phyloP scores from a whole-genome alignment of 306 rosid species.

The Trichosanthes truncata region DNA sequence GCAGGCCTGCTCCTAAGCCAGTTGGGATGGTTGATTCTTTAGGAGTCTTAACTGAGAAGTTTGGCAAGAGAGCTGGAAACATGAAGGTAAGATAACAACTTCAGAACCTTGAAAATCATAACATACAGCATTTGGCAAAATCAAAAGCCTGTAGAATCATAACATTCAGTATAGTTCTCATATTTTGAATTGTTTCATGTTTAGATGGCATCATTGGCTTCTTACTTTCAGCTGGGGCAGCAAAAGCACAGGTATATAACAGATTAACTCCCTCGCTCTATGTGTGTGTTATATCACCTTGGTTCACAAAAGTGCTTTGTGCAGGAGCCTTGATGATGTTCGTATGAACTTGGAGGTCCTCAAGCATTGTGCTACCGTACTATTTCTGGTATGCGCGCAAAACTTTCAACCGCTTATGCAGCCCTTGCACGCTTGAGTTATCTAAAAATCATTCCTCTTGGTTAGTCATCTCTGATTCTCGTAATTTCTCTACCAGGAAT shows the following conservation, averaged over 20 bases:
- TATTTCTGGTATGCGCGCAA: slow-evolving; percentile 53
- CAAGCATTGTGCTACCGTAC: slow-evolving; percentile 88
- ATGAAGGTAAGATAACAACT: slow-evolving; percentile 63
- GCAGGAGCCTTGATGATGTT: slow-evolving; percentile 94
- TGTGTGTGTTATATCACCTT: neutral
- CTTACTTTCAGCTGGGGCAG: slow-evolving; percentile 79
- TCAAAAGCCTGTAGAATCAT: neutral
- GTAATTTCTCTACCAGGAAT: slow-evolving; percentile 35
- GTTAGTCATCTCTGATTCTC: neutral
- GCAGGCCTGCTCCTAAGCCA: slow-evolving; percentile 53
- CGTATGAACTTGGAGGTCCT: slow-evolving; percentile 98
- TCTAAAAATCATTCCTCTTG: neutral
- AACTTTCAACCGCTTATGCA: neutral
- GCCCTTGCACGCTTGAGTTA: neutral
- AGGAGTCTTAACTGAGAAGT: slow-evolving; percentile 46
- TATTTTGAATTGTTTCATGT: slow-evolving; percentile 7
- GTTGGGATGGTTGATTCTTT: slow-evolving; percentile 72
- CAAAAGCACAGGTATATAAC: slow-evolving; percentile 73
- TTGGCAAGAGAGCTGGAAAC: slow-evolving; percentile 93
- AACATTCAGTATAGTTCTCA: neutral
- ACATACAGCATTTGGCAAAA: neutral
- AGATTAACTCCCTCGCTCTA: neutral
- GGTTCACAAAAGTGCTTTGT: neutral
- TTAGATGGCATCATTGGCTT: slow-evolving; percentile 91
- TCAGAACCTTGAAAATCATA: neutral